Percentiles rank a stretch among this genome's conserved stretches.
Conservation (phyloP, 129 eudicot species). For the sunflower (Helianthus annuus) region DNA sequence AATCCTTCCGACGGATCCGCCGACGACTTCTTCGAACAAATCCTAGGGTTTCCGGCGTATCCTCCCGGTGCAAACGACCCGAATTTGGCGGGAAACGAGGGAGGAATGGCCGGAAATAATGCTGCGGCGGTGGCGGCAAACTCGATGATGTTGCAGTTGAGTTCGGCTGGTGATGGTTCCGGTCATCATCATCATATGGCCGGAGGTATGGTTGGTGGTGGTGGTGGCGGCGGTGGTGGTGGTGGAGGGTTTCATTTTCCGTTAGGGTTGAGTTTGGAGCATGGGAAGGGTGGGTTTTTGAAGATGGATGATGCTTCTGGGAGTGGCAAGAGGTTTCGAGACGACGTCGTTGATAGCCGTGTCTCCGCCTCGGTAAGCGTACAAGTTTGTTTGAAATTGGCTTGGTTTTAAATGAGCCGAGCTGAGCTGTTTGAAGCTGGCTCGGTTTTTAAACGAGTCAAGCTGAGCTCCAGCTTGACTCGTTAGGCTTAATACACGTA, state of each 20-base stretch:
- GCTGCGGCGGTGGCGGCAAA: slow-evolving; percentile 31
- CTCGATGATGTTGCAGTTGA: slow-evolving; percentile 86
- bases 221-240: slow-evolving; percentile 29
- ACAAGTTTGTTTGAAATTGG: too few species aligned
- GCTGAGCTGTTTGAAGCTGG: too few species aligned
- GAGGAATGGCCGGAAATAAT: slow-evolving; percentile 27
- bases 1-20: slow-evolving; percentile 71
- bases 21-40: slow-evolving; percentile 90
- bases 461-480: too few species aligned
- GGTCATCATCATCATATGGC: slow-evolving; percentile 42
- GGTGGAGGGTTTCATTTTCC: slow-evolving; percentile 81
- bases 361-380: slow-evolving; percentile 37
- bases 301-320: slow-evolving; percentile 78
- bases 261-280: slow-evolving; percentile 88
- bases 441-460: too few species aligned
- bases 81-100: slow-evolving; percentile 64
- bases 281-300: slow-evolving; percentile 65
- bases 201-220: slow-evolving; percentile 26
- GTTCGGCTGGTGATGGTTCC: slow-evolving; percentile 62
- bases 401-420: too few species aligned
- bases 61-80: slow-evolving; percentile 40
- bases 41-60: slow-evolving; percentile 66
- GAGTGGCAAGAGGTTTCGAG: slow-evolving; percentile 65
- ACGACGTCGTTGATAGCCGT: slow-evolving; percentile 68
- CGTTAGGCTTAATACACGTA: too few species aligned